phyloP scores from a whole-genome alignment of 345 rosid genomes.

The Psidium guajava region DNA sequence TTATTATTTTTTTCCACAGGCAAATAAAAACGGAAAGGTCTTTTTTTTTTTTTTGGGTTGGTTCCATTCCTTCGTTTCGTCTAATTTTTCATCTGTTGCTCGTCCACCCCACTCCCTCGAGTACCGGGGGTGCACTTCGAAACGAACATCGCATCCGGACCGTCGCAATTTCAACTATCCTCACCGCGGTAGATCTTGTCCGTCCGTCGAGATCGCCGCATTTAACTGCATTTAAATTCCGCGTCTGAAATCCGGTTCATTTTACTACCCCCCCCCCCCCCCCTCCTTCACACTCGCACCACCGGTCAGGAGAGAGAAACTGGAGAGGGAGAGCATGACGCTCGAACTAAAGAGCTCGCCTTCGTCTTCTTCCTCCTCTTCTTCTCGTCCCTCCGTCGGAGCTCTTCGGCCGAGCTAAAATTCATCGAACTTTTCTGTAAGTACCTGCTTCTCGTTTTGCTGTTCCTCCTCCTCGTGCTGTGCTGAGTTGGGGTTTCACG shows the following conservation, averaged over 20 bases:
- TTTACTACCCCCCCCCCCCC: neutral
- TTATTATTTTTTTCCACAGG: neutral
- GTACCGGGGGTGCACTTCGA: neutral
- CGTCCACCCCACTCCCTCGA: neutral
- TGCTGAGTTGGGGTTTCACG: neutral
- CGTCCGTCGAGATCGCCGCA: constrained; percentile 25
- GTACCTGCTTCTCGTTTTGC: neutral
- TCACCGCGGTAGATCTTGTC: constrained; percentile 14
- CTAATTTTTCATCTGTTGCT: neutral
- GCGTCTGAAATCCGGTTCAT: constrained; percentile 51
- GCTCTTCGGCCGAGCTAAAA: neutral
- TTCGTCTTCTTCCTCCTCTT: neutral
- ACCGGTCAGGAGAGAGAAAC: neutral
- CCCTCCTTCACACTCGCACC: neutral
- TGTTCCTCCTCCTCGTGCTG: neutral
- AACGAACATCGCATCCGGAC: neutral
- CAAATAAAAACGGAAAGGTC: neutral
- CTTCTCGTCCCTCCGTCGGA: neutral
- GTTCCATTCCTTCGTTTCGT: neutral
- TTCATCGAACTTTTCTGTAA: neutral
- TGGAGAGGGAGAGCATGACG: neutral
- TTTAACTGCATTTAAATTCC: constrained; percentile 54
- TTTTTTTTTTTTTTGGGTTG: neutral
- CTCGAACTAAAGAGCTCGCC: neutral
- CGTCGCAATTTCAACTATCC: constrained; percentile 3